Base-by-base conservation (phyloP, 192 early-diverging fungal genomes). In the Polychytrium aggregatum region DNA sequence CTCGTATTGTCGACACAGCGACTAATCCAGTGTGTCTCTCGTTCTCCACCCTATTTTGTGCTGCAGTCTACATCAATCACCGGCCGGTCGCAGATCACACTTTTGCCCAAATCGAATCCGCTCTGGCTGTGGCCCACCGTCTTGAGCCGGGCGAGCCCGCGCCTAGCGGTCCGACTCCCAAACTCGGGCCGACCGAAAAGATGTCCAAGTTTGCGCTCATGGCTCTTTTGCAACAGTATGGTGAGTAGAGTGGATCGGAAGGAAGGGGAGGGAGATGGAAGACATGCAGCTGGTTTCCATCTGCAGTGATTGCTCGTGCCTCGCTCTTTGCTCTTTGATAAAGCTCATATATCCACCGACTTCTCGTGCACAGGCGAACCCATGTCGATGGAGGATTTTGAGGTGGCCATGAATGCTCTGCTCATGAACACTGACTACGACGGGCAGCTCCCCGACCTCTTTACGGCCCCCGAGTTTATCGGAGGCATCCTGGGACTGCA, bases 51-150 rank as follows among this genome's bases (percentile, higher is more conserved):
- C 8, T 40, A 17, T 43, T 13, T n/a, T n/a, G n/a, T n/a, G n/a
- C n/a, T 26, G 5, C 38, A 76, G 72, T 78, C 8, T 78, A 70
- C 42, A 45, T 78, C 45, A 78, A 78, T 47, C 72, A 78, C 47
- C 63, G 70, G 2, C 76, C 76, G 0, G 50, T 73, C 8, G 31
- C 36, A 24, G 63, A 65, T 29, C 46, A 60, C 24, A 64, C 59
- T 0, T 41, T 65, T 52, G 36, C 46, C 10, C 67, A 78, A 26
- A 31, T 78, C 22, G 63, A 71, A 13, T 36, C 25, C 1, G 65
- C 70, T 1, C 59, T 78, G 11, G 31, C 44, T 5, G 55, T 61
- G 17, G 65, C 69, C 0, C 43, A 57, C 18, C 46, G 60, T 31
- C 43, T 59, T 10, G 67, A 73, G 41, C 61, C 60, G 14, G 69